Conservation (phyloP, 1,139 yeast genomes). For the Debaryomyces psychrophilus region DNA sequence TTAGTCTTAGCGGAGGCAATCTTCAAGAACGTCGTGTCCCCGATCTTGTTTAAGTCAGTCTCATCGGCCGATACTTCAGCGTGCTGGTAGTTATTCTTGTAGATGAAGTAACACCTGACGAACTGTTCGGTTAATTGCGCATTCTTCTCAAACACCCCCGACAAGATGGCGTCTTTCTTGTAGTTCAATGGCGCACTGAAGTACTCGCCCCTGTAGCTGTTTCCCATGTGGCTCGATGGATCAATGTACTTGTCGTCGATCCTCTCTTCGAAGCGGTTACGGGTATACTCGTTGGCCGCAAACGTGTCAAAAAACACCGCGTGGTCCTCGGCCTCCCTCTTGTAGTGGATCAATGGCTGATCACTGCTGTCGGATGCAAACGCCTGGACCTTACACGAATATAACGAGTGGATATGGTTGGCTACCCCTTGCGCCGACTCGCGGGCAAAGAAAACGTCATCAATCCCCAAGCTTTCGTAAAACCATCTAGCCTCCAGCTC, state of each 20-base stretch:
- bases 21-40: slow-evolving; percentile 78
- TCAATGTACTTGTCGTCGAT: slow-evolving; percentile 84
- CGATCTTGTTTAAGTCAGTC: slow-evolving; percentile 55
- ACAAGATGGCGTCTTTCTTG: slow-evolving; percentile 48
- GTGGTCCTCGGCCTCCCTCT: slow-evolving; percentile 78
- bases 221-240: slow-evolving; percentile 45
- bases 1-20: slow-evolving; percentile 84
- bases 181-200: slow-evolving; percentile 70
- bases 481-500: slow-evolving; percentile 91
- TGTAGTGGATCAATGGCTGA: slow-evolving; percentile 67
- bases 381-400: slow-evolving; percentile 92
- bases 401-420: slow-evolving; percentile 80
- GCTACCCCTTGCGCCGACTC: slow-evolving; percentile 82
- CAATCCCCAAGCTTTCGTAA: slow-evolving; percentile 84
- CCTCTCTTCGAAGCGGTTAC: slow-evolving; percentile 58
- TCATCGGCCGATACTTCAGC: slow-evolving; percentile 38
- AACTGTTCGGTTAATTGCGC: slow-evolving; percentile 45
- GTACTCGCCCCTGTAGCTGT: slow-evolving; percentile 75
- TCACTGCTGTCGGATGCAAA: slow-evolving; percentile 43
- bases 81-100: slow-evolving; percentile 66
- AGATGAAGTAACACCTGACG: slow-evolving; percentile 82
- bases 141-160: slow-evolving; percentile 44
- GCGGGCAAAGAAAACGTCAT: slow-evolving; percentile 87
- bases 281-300: slow-evolving; percentile 36
- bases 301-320: slow-evolving; percentile 88